Evolutionary conservation across 108 stramenopile species (phyloP).

Genomic region (Craspedostauros australis): DNA sequence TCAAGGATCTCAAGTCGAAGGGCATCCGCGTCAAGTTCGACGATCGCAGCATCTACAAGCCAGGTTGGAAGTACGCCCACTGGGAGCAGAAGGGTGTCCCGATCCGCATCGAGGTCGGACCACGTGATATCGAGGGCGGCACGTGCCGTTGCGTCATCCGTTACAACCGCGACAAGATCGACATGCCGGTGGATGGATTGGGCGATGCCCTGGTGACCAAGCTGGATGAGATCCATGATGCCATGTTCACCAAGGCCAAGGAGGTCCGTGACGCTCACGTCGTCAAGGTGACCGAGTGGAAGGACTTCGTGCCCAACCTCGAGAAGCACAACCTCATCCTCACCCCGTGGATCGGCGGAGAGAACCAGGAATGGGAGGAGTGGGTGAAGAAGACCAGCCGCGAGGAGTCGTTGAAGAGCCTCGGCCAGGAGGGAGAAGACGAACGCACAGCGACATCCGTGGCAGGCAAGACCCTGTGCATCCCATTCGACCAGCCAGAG

Average conservation of each 20-base stretch:
- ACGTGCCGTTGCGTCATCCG: constrained; percentile 65
- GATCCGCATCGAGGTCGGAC: constrained; percentile 93
- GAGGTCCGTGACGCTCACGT: constrained; percentile 82
- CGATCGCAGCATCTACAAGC: constrained; percentile 86
- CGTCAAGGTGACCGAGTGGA: constrained; percentile 88
- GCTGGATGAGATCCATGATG: constrained; percentile 79
- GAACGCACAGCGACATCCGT: constrained; percentile 89
- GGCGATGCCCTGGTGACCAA: constrained; percentile 33
- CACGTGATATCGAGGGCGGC: constrained; percentile 82
- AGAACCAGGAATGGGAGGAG: constrained; percentile 95
- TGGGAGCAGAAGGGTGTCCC: constrained; percentile 99
- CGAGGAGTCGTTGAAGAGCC: constrained; percentile 71
- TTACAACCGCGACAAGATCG: constrained; percentile 75
- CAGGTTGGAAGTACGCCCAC: constrained; percentile 98
- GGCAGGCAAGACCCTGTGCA: constrained; percentile 98
- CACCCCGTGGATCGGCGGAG: constrained; percentile 94
- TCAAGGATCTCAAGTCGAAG: constrained; percentile 35
- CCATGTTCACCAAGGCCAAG: constrained; percentile 85
- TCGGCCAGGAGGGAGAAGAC: constrained; percentile 78
- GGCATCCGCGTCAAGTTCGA: constrained; percentile 84
- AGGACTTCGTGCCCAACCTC: constrained; percentile 94
- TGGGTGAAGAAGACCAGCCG: constrained; percentile 96
- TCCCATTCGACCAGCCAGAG: constrained; percentile 96
- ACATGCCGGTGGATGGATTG: constrained; percentile 48
- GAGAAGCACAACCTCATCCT: constrained; percentile 93